A percentile compares a stretch with the other conserved stretches of the same genome.
Evolutionary conservation across 495 filamentous ascomycete species (phyloP).

Genomic region (Friedmanniomyces simplex): DNA sequence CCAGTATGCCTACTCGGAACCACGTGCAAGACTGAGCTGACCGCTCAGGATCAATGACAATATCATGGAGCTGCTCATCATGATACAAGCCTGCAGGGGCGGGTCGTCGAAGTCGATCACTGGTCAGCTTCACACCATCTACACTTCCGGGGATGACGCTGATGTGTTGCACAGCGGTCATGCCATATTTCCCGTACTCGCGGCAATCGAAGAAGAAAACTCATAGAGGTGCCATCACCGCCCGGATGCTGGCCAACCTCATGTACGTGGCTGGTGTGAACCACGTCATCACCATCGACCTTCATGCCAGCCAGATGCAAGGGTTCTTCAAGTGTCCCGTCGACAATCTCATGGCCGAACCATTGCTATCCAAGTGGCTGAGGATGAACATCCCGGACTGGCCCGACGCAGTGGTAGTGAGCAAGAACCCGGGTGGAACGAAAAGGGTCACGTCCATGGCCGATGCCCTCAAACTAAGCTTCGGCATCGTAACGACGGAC

Average conservation of each 20-base stretch:
- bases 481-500: slow-evolving; percentile 93
- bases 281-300: slow-evolving; percentile 93
- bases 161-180: slow-evolving; percentile 60
- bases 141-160: background rate
- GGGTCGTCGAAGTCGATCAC: slow-evolving; percentile 96
- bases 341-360: slow-evolving; percentile 94
- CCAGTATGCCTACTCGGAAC: slow-evolving; percentile 38
- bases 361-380: slow-evolving; percentile 93
- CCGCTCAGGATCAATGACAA: slow-evolving; percentile 70
- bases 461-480: slow-evolving; percentile 92
- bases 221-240: slow-evolving; percentile 90
- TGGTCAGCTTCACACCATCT: slow-evolving; percentile 50
- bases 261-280: slow-evolving; percentile 87
- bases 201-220: slow-evolving; percentile 99
- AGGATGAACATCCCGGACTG: slow-evolving; percentile 74
- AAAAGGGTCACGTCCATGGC: slow-evolving; percentile 95
- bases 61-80: slow-evolving; percentile 96
- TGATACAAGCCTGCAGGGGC: slow-evolving; percentile 97
- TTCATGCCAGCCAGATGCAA: slow-evolving; percentile 91
- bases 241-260: slow-evolving; percentile 92
- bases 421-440: slow-evolving; percentile 94
- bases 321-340: slow-evolving; percentile 98
- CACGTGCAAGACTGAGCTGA: slow-evolving; percentile 23
- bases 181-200: slow-evolving; percentile 98
- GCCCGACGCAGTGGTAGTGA: slow-evolving; percentile 88